These are phyloP conservation scores for Pseudogymnoascus sp. DNA, from an alignment of 2,329 filamentous ascomycete genomes.

Conservation along the genomic window DNA sequence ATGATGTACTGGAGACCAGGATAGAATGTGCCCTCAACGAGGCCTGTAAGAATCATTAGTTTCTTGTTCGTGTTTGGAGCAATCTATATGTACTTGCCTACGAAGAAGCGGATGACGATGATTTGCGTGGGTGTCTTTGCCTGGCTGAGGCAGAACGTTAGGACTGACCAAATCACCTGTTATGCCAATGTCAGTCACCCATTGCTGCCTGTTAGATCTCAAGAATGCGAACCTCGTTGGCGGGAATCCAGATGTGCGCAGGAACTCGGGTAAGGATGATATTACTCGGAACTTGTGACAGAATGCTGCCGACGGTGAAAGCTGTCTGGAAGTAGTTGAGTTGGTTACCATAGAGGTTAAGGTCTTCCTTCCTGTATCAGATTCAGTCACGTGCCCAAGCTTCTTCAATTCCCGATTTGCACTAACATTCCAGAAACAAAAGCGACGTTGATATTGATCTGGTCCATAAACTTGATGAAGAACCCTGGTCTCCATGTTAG, in stretches of 20 bases:
- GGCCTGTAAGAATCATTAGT: slow-evolving; percentile 32
- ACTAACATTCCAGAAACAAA: slow-evolving; percentile 40
- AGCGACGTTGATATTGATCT: slow-evolving; percentile 39
- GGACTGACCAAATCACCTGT: slow-evolving; percentile 32
- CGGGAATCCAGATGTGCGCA: slow-evolving; percentile 41
- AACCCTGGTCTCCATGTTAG: slow-evolving; percentile 31
- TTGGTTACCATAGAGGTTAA: slow-evolving; percentile 41
- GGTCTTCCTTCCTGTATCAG: slow-evolving; percentile 38
- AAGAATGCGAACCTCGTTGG: slow-evolving; percentile 33
- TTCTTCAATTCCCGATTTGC: slow-evolving; percentile 4
- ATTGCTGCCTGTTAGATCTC: slow-evolving; percentile 26
- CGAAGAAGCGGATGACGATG: slow-evolving; percentile 33
- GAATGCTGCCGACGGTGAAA: slow-evolving; percentile 47
- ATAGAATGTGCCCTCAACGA: slow-evolving; percentile 49
- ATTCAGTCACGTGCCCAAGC: neutral
- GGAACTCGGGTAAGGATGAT: slow-evolving; percentile 42
- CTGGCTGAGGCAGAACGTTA: slow-evolving; percentile 31
- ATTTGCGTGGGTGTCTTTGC: slow-evolving; percentile 30
- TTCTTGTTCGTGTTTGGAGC: slow-evolving; percentile 14
- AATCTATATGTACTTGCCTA: slow-evolving; percentile 25
- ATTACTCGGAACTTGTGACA: slow-evolving; percentile 44
- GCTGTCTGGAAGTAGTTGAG: slow-evolving; percentile 44
- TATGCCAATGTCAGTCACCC: slow-evolving; percentile 29
- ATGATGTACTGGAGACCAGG: slow-evolving; percentile 50
- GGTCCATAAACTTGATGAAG: slow-evolving; percentile 43